Percentiles rank a stretch among this genome's conserved stretches.
Evolutionary conservation across 352 stramenopile genomes (phyloP).

Genomic region (Globisporangium viniferum): DNA sequence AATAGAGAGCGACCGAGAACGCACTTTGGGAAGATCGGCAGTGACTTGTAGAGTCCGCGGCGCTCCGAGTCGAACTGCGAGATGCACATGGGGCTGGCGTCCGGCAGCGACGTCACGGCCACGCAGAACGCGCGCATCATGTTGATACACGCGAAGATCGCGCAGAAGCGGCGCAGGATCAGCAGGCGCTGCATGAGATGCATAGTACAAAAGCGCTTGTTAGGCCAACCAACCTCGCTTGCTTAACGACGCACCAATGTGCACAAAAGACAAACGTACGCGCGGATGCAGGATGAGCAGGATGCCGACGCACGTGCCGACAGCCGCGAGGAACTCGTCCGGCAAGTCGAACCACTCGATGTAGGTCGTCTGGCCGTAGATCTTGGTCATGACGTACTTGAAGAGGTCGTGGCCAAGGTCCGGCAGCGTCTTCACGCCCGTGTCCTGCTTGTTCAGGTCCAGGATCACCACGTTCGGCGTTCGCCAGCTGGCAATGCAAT

Average conservation of each 20-base stretch:
- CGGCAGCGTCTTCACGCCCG: constrained; percentile 71
- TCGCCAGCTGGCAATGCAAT: constrained; percentile 34
- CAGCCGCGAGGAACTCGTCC: constrained; percentile 77
- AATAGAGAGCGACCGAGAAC: constrained; percentile 8
- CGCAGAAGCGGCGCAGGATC: constrained; percentile 81
- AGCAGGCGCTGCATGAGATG: constrained; percentile 56
- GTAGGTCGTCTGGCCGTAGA: constrained; percentile 72
- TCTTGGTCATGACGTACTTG: constrained; percentile 84
- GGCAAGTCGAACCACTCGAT: constrained; percentile 87
- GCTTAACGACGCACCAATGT: neutral
- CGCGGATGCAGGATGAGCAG: constrained; percentile 75
- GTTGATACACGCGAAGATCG: constrained; percentile 87
- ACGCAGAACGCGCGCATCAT: constrained; percentile 83
- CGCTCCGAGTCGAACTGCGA: constrained; percentile 67
- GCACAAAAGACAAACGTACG: constrained; percentile 33
- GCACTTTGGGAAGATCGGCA: constrained; percentile 84
- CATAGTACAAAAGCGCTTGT: constrained; percentile 2
- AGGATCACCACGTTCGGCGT: constrained; percentile 86
- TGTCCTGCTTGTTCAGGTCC: constrained; percentile 54
- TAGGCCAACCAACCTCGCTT: neutral
- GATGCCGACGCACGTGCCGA: constrained; percentile 63
- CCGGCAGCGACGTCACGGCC: constrained; percentile 78
- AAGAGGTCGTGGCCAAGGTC: constrained; percentile 86
- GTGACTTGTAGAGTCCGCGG: constrained; percentile 70
- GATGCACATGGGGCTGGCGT: constrained; percentile 84